Conservation (phyloP, 805 yeast species). For the Candida multigemmis region DNA sequence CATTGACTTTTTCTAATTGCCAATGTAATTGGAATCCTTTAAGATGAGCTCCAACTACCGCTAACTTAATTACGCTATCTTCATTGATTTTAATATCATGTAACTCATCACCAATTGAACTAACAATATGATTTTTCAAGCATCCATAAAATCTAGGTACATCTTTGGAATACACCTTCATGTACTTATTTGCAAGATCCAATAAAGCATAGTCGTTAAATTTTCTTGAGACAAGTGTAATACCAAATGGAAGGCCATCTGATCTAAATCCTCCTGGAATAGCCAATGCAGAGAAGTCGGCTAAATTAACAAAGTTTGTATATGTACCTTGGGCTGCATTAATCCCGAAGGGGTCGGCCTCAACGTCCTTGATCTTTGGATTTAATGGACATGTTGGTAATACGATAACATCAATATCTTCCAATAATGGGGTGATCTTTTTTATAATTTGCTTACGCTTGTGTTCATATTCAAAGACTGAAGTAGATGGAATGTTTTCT, state of each 20-base stretch:
- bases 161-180: conserved; percentile 37
- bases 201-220: conserved; percentile 85
- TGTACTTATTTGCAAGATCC: conserved; percentile 69
- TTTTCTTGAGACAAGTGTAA: conserved; percentile 72
- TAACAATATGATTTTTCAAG: conserved; percentile 26
- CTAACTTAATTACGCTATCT: conserved; percentile 49
- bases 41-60: conserved; percentile 96
- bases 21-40: conserved; percentile 85
- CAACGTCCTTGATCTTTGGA: conserved; percentile 70
- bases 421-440: conserved; percentile 45
- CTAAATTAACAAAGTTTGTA: conserved; percentile 92
- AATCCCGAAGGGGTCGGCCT: conserved; percentile 67
- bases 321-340: conserved; percentile 96
- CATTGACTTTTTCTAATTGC: conserved; percentile 84
- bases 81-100: conserved; percentile 23
- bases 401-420: conserved; percentile 61
- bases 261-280: conserved; percentile 78
- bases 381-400: conserved; percentile 94
- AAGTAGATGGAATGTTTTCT: conserved; percentile 68
- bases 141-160: conserved; percentile 51
- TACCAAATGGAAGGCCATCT: conserved; percentile 87
- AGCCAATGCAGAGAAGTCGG: conserved; percentile 87
- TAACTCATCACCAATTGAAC: conserved; percentile 35
- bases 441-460: conserved; percentile 74
- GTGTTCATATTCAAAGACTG: conserved; percentile 79